Evolutionary conservation across 371 early-diverging fungal genomes (phyloP).

Genomic region (Lichtheimia corymbifera): DNA sequence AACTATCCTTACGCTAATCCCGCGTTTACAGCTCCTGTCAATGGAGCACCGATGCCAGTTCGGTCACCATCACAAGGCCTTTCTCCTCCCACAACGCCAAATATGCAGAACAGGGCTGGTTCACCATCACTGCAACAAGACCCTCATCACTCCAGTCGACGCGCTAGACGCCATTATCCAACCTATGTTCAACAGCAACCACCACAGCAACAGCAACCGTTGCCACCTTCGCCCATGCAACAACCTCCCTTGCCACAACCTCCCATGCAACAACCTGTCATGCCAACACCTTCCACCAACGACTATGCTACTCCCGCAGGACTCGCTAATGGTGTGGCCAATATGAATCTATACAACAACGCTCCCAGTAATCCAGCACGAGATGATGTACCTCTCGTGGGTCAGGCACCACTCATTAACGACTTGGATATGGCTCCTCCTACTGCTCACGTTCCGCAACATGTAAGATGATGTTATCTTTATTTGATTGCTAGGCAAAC

Average conservation of each 20-base stretch:
- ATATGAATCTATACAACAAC: constrained; percentile 22
- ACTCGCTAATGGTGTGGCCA: constrained; percentile 25
- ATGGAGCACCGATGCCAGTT: constrained; percentile 1
- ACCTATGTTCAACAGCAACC: constrained; percentile 15
- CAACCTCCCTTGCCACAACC: constrained; percentile 6
- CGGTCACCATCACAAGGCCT: constrained; percentile 7
- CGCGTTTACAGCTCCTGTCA: constrained; percentile 1
- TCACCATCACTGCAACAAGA: constrained; percentile 7
- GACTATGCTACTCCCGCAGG: constrained; percentile 4
- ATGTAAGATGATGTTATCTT: constrained; percentile 21
- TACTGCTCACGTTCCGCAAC: constrained; percentile 38
- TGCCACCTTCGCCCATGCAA: constrained; percentile 12
- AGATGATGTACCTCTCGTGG: constrained; percentile 45
- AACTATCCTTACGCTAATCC: constrained; percentile 10
- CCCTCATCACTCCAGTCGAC: constrained; percentile 6
- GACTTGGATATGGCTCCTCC: constrained; percentile 46
- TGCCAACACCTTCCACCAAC: neutral
- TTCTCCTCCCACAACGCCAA: constrained; percentile 10
- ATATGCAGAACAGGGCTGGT: constrained; percentile 11
- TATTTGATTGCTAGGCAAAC: no score
- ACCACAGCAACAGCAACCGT: constrained; percentile 9
- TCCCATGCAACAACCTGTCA: neutral
- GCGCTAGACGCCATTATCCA: constrained; percentile 26
- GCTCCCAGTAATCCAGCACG: constrained; percentile 8
- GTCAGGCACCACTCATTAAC: constrained; percentile 53